These are phyloP conservation scores for Diaporthe capsici DNA, from an alignment of 2,329 filamentous ascomycete genomes.

Conservation along the genomic window DNA sequence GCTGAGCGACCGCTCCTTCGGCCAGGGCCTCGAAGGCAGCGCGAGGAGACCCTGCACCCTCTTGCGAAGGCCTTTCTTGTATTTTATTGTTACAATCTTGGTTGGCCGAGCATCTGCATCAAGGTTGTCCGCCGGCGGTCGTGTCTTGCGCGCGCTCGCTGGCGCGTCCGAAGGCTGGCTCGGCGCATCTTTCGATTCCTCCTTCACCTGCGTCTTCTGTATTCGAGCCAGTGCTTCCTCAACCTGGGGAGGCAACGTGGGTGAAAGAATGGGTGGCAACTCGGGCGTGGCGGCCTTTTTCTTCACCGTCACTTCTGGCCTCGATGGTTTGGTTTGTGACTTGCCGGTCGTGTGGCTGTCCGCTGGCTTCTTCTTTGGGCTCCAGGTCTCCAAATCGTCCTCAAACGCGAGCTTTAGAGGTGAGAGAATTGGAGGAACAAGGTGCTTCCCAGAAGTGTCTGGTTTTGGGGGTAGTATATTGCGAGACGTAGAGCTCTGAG, in stretches of 20 bases:
- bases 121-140: conserved; percentile 48
- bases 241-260: conserved; percentile 67
- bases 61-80: conserved; percentile 60
- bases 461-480: conserved; percentile 55
- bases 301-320: conserved; percentile 47
- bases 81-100: conserved; percentile 61
- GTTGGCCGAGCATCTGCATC: conserved; percentile 49
- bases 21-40: conserved; percentile 54
- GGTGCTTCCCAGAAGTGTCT: conserved; percentile 55
- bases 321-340: conserved; percentile 46
- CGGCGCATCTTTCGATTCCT: conserved; percentile 42
- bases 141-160: conserved; percentile 54
- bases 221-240: conserved; percentile 61
- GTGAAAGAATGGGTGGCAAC: conserved; percentile 68
- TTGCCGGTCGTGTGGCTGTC: conserved; percentile 52
- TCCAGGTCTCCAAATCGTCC: conserved; percentile 51
- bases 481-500: conserved; percentile 52
- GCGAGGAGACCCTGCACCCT: conserved; percentile 63
- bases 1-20: conserved; percentile 59
- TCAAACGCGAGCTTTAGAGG: conserved; percentile 63
- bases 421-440: conserved; percentile 67
- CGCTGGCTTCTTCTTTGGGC: conserved; percentile 48
- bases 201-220: conserved; percentile 50
- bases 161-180: conserved; percentile 51
- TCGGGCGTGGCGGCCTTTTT: conserved; percentile 55